phyloP scores from a whole-genome alignment of 768 basidiomycete genomes.

The Naganishia vaughanmartiniae region DNA sequence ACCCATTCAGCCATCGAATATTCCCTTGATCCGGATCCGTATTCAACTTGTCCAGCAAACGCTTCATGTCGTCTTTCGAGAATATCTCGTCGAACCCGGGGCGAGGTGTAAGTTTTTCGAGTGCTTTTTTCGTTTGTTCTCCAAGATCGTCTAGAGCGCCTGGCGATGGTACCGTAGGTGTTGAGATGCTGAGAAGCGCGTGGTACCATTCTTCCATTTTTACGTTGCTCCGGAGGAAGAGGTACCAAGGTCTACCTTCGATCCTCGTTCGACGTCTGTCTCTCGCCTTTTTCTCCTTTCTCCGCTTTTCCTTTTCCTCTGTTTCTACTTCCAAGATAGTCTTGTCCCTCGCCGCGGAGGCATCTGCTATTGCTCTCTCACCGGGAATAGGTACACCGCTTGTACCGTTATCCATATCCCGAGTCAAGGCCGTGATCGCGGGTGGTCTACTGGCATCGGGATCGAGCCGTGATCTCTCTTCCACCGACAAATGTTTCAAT shows the following conservation, averaged over 20 bases:
- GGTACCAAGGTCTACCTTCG: conserved; percentile 74
- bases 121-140: conserved; percentile 3
- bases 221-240: conserved; percentile 80
- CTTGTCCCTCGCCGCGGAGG: neutral
- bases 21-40: conserved; percentile 93
- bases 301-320: conserved; percentile 44
- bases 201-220: conserved; percentile 95
- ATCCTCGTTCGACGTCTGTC: conserved; percentile 55
- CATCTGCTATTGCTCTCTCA: neutral
- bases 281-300: conserved; percentile 55
- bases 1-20: conserved; percentile 94
- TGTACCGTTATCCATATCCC: conserved; percentile 37
- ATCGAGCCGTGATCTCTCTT: neutral
- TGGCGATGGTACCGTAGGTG: conserved; percentile 48
- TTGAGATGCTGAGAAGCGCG: conserved; percentile 58
- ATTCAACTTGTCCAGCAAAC: conserved; percentile 79
- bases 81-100: conserved; percentile 64
- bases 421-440: conserved; percentile 33
- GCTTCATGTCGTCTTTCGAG: conserved; percentile 72
- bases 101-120: conserved; percentile 54
- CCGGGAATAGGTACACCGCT: conserved; percentile 11
- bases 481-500: conserved; percentile 8
- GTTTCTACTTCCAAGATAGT: conserved; percentile 27
- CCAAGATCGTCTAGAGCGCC: conserved; percentile 61
- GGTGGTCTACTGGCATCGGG: neutral